These are phyloP conservation scores for Pistacia vera DNA, from an alignment of 345 rosid genomes.

Conservation along the genomic window DNA sequence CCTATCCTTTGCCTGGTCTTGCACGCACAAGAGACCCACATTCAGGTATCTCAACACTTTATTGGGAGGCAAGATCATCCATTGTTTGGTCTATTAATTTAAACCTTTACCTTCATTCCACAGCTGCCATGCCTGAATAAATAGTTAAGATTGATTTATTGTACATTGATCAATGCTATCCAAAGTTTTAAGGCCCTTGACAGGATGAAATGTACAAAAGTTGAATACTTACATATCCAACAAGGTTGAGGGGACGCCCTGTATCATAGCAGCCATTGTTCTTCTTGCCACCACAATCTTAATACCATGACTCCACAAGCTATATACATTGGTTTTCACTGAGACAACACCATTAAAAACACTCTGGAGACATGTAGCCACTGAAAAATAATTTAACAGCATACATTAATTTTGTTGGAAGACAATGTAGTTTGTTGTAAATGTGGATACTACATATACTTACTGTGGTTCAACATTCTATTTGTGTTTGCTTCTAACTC, in stretches of 20 bases:
- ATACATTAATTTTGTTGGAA: not conserved
- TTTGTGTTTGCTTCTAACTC: conserved; percentile 11
- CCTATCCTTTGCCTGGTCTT: conserved; percentile 16
- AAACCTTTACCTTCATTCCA: conserved; percentile 6
- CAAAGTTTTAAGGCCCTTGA: not conserved
- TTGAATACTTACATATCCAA: conserved; percentile 21
- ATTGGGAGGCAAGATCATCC: not conserved
- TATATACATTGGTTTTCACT: conserved; percentile 13
- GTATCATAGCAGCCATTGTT: conserved; percentile 12
- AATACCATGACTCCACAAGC: conserved; percentile 26
- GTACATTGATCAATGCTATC: no score
- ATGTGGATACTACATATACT: not conserved
- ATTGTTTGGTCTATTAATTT: not conserved
- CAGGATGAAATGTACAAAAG: no score
- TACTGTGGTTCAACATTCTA: conserved; percentile 11
- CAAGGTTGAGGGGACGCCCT: conserved; percentile 18
- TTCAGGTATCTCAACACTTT: conserved; percentile 9
- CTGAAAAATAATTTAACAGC: not conserved
- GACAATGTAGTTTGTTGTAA: not conserved
- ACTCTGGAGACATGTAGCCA: conserved; percentile 27
- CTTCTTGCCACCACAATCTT: conserved; percentile 20
- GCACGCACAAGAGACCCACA: conserved; percentile 14
- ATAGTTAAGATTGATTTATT: not conserved
- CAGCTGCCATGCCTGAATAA: conserved; percentile 24
- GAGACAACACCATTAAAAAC: conserved; percentile 15